phyloP scores from a whole-genome alignment of 2,329 filamentous ascomycete genomes.

The Colletotrichum tropicicola region DNA sequence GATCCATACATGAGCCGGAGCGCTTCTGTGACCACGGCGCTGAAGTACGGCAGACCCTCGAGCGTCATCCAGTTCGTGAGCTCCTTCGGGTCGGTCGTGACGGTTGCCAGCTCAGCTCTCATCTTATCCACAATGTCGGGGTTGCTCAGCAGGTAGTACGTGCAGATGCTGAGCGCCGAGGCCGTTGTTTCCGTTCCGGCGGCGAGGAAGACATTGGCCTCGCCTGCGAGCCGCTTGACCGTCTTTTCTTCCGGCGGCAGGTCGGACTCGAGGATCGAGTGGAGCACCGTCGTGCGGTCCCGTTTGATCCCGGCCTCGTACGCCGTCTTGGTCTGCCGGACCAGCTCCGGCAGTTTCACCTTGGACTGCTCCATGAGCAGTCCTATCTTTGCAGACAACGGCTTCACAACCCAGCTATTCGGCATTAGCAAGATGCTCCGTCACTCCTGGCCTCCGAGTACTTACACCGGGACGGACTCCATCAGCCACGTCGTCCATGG shows the following conservation, averaged over 20 bases:
- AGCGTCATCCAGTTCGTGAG: conserved; percentile 34
- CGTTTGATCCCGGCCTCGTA: neutral
- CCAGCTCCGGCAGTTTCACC: neutral
- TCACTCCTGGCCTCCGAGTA: neutral
- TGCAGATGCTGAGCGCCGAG: conserved; percentile 1
- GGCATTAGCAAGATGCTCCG: too few relatives aligned
- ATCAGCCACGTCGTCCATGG: conserved; percentile 14
- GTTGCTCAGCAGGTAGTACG: neutral
- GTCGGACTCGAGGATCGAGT: conserved; percentile 35
- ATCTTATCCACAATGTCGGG: neutral
- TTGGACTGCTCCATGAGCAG: conserved; percentile 1
- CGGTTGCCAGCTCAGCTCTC: neutral
- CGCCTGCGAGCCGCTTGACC: conserved; percentile 42
- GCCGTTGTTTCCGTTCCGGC: conserved; percentile 47
- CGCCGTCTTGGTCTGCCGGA: neutral
- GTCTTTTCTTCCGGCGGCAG: conserved; percentile 46
- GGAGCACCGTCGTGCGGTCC: neutral
- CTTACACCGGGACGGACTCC: conserved; percentile 22
- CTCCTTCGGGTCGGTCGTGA: neutral
- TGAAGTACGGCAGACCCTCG: conserved; percentile 47
- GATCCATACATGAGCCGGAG: conserved; percentile 51
- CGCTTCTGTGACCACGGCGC: conserved; percentile 47
- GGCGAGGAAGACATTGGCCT: conserved; percentile 45
- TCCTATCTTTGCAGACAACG: conserved; percentile 1
- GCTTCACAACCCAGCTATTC: neutral